phyloP scores from a whole-genome alignment of 345 rosid genomes.

The Rhodamnia argentea region DNA sequence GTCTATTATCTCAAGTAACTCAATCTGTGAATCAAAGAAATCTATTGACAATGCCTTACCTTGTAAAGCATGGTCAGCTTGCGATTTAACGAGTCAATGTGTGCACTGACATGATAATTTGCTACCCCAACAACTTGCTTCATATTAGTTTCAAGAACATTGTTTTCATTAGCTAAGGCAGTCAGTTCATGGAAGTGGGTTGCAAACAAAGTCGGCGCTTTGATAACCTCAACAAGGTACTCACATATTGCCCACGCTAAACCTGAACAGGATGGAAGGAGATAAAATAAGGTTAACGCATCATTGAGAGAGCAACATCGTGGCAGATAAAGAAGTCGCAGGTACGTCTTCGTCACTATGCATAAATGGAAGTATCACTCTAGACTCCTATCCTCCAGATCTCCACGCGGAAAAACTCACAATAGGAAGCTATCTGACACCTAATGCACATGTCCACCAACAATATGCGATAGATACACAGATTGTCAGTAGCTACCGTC shows the following conservation, averaged over 20 bases:
- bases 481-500: background rate
- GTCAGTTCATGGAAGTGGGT: constrained; percentile 98
- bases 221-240: constrained; percentile 78
- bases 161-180: constrained; percentile 62
- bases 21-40: background rate
- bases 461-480: background rate
- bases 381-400: background rate
- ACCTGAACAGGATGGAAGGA: constrained; percentile 29
- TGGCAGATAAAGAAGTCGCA: background rate
- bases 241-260: constrained; percentile 99
- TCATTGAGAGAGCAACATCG: background rate
- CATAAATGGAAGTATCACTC: background rate
- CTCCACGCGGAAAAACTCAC: background rate
- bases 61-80: constrained; percentile 96
- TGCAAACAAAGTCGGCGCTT: constrained; percentile 90
- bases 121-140: constrained; percentile 66
- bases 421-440: background rate
- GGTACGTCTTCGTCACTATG: background rate
- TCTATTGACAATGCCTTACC: constrained; percentile 22
- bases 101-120: constrained; percentile 96
- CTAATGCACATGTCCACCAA: background rate
- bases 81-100: constrained; percentile 72
- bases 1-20: background rate
- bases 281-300: background rate
- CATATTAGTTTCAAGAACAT: constrained; percentile 12